Percentiles rank a stretch among this genome's conserved stretches.
Evolutionary conservation across 1,139 yeast genomes (phyloP).

Genomic region (Meyerozyma elateridarum): DNA sequence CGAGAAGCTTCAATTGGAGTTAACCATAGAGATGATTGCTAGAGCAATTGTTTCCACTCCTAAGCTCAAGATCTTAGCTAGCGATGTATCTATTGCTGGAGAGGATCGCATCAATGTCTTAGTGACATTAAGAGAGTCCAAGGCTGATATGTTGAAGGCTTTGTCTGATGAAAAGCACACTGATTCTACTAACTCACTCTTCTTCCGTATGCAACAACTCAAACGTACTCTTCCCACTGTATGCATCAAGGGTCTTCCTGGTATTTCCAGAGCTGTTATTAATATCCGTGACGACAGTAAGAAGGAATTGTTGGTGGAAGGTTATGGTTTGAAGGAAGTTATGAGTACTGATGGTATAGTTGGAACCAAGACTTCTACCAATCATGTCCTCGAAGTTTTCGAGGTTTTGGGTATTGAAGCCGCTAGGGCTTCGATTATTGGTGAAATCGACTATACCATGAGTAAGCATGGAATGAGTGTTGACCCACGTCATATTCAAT

Average conservation of each 20-base stretch:
- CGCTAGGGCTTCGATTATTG: slow-evolving; percentile 86
- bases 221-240: slow-evolving; percentile 82
- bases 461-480: slow-evolving; percentile 99
- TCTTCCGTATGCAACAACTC: slow-evolving; percentile 84
- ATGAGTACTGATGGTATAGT: slow-evolving; percentile 98
- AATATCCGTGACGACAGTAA: slow-evolving; percentile 84
- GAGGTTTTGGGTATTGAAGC: slow-evolving; percentile 96
- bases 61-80: slow-evolving; percentile 73
- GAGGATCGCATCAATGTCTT: slow-evolving; percentile 70
- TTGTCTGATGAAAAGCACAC: slow-evolving; percentile 22
- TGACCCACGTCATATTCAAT: slow-evolving; percentile 98
- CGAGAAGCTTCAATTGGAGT: slow-evolving; percentile 84
- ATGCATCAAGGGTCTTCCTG: slow-evolving; percentile 89
- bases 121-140: slow-evolving; percentile 55
- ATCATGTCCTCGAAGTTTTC: slow-evolving; percentile 87
- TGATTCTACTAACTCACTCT: slow-evolving; percentile 51
- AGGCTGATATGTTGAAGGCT: slow-evolving; percentile 29
- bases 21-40: slow-evolving; percentile 82
- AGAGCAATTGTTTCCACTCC: slow-evolving; percentile 80
- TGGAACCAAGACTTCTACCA: slow-evolving; percentile 82
- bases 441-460: slow-evolving; percentile 97
- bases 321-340: slow-evolving; percentile 92
- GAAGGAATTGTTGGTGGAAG: slow-evolving; percentile 92
- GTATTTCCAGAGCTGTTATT: slow-evolving; percentile 92
- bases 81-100: slow-evolving; percentile 69